Percentiles rank a stretch among this genome's conserved stretches.
Evolutionary conservation across 2,329 filamentous ascomycete genomes (phyloP).

Genomic region (Nemania serpens): DNA sequence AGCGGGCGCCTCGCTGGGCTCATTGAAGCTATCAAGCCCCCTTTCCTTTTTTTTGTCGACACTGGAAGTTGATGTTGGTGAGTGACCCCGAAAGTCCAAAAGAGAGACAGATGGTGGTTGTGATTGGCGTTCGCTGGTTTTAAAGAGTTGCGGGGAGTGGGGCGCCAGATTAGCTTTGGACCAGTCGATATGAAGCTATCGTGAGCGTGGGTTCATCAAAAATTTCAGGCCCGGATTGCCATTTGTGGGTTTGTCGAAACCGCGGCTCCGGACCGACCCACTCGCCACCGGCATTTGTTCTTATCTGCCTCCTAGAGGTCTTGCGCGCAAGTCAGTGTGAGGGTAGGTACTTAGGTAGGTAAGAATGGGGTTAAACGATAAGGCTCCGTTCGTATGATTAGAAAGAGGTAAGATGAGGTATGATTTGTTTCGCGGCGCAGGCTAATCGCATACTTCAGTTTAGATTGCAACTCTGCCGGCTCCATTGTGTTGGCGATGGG

Average conservation of each 20-base stretch:
- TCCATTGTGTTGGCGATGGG: too few species aligned
- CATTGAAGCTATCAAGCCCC: conserved; percentile 29
- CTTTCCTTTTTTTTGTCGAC: background rate
- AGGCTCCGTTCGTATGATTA: background rate
- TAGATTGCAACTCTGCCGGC: too few species aligned
- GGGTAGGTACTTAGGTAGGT: background rate
- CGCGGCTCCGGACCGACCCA: conserved; percentile 15
- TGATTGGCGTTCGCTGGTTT: conserved; percentile 9
- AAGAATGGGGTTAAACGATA: conserved; percentile 5
- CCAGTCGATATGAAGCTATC: conserved; percentile 36
- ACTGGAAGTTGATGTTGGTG: conserved; percentile 3
- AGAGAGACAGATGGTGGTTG: background rate
- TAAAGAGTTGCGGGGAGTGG: conserved; percentile 17
- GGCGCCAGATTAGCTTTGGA: conserved; percentile 22
- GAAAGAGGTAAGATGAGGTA: too few species aligned
- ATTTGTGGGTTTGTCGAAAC: conserved; percentile 16
- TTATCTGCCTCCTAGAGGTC: background rate
- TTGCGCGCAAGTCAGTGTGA: too few species aligned
- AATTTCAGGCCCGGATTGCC: conserved; percentile 22
- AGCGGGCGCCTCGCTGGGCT: conserved; percentile 39
- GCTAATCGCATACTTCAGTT: too few species aligned
- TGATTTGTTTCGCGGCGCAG: too few species aligned
- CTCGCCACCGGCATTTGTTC: background rate
- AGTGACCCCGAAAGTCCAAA: conserved; percentile 3
- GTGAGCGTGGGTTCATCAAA: conserved; percentile 30